Conservation (phyloP, 2,329 filamentous ascomycete genomes). For the Claviceps digitariae region DNA sequence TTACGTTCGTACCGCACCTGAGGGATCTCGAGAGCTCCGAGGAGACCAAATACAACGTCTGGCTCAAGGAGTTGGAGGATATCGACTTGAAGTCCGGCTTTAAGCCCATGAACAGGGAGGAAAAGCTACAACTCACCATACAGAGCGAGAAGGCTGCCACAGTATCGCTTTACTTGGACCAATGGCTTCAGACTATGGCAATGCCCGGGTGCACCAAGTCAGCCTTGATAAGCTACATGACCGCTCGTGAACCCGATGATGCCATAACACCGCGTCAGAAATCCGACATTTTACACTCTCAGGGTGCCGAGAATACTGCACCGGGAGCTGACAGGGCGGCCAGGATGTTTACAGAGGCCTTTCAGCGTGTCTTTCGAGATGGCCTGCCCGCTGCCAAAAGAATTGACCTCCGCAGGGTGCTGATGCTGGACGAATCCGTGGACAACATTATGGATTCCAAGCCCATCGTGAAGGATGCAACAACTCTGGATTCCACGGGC, state of each 20-base stretch:
- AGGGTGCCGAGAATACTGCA: conserved; percentile 24
- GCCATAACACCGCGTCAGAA: conserved; percentile 42
- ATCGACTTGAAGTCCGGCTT: conserved; percentile 46
- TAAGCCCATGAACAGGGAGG: conserved; percentile 36
- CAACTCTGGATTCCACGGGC: conserved; percentile 20
- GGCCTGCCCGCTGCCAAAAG: conserved; percentile 20
- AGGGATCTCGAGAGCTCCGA: conserved; percentile 43
- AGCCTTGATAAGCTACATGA: conserved; percentile 40
- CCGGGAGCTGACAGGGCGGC: conserved; percentile 30
- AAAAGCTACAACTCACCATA: conserved; percentile 35
- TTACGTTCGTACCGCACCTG: conserved; percentile 46
- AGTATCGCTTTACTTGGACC: conserved; percentile 38
- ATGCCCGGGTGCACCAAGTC: conserved; percentile 39
- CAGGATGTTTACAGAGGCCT: conserved; percentile 40
- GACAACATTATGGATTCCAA: conserved; percentile 41
- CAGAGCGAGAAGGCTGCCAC: conserved; percentile 38
- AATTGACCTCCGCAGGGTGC: conserved; percentile 36
- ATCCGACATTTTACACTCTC: conserved; percentile 34
- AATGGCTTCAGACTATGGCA: conserved; percentile 35
- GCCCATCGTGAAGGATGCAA: conserved; percentile 33
- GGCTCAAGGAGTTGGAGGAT: conserved; percentile 43
- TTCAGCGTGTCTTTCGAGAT: conserved; percentile 38
- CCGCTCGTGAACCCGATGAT: conserved; percentile 31
- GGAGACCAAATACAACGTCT: conserved; percentile 39
- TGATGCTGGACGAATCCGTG: conserved; percentile 38